Evolutionary conservation across 1,284 basidiomycete species (phyloP).

Genomic region (Austroboletus rostrupii): DNA sequence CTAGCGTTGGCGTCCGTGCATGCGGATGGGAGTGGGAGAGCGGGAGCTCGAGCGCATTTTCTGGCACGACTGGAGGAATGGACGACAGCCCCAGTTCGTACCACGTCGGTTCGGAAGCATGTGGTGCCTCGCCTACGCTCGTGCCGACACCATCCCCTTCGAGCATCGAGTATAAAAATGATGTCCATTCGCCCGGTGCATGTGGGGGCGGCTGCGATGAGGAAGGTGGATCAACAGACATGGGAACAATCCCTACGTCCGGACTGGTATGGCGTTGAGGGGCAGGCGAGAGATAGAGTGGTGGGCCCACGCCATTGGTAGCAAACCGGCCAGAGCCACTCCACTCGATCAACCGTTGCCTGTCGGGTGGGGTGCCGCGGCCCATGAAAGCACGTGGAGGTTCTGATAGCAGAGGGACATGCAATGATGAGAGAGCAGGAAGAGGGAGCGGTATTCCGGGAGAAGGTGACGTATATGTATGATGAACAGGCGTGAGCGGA

Average conservation of each 20-base stretch:
- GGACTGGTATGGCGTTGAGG: slow-evolving; percentile 16
- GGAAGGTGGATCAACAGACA: slow-evolving; percentile 20
- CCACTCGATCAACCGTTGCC: slow-evolving; percentile 26
- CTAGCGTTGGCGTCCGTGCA: slow-evolving; percentile 1
- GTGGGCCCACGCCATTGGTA: slow-evolving; percentile 18
- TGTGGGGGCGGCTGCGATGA: slow-evolving; percentile 6
- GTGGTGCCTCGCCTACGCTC: slow-evolving; percentile 3
- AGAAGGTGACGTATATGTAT: slow-evolving; percentile 7
- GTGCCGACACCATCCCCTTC: slow-evolving; percentile 23
- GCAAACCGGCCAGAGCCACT: slow-evolving; percentile 20
- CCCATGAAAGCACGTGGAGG: slow-evolving; percentile 34
- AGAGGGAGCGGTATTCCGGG: slow-evolving; percentile 10
- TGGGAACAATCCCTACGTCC: slow-evolving; percentile 19
- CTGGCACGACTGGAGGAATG: slow-evolving; percentile 11
- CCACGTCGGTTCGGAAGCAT: slow-evolving; percentile 21
- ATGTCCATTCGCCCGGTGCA: slow-evolving; percentile 29
- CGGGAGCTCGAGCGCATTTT: slow-evolving; percentile 13
- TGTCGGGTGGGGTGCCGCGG: slow-evolving; percentile 31
- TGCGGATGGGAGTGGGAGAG: slow-evolving; percentile 10
- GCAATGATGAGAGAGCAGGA: slow-evolving; percentile 28
- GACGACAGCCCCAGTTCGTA: slow-evolving; percentile 27
- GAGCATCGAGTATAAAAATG: slow-evolving; percentile 33
- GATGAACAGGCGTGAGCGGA: slow-evolving; percentile 3
- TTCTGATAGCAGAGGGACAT: slow-evolving; percentile 31
- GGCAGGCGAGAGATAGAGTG: slow-evolving; percentile 26